These are phyloP conservation scores for Neospermospora avenae DNA, from an alignment of 2,329 filamentous ascomycete genomes.

Conservation along the genomic window DNA sequence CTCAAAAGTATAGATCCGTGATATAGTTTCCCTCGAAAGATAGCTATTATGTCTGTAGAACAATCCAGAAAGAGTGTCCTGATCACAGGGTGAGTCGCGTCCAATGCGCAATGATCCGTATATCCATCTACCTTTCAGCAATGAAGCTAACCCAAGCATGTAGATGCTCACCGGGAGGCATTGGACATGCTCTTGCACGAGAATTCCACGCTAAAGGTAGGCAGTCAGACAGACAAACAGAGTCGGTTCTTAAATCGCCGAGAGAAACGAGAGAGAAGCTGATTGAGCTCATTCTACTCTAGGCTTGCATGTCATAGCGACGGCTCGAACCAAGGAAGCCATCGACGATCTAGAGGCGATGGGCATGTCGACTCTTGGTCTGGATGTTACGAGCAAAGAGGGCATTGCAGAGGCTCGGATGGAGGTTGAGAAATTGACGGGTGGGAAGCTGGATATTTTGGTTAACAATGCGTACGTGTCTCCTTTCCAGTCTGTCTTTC, in stretches of 20 bases:
- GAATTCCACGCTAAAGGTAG: slow-evolving; percentile 38
- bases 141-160: not conserved
- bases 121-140: not conserved
- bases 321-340: slow-evolving; percentile 38
- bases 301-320: slow-evolving; percentile 41
- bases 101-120: not conserved
- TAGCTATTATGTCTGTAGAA: not conserved
- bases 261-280: not conserved
- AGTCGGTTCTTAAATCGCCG: too few relatives aligned
- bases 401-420: slow-evolving; percentile 25
- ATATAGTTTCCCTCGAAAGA: too few relatives aligned
- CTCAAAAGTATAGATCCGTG: too few relatives aligned
- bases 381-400: slow-evolving; percentile 40
- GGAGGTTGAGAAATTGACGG: slow-evolving; percentile 13
- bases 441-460: slow-evolving; percentile 19
- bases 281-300: not conserved
- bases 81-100: slow-evolving; percentile 21
- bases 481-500: not conserved
- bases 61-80: slow-evolving; percentile 18
- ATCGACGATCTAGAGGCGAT: slow-evolving; percentile 29
- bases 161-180: slow-evolving; percentile 36
- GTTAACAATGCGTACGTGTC: slow-evolving; percentile 18
- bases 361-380: slow-evolving; percentile 38
- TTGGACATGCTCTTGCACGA: slow-evolving; percentile 40
- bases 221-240: not conserved